Percentiles rank a stretch among this genome's conserved stretches.
These are phyloP conservation scores for Tuber borchii DNA, from an alignment of 495 filamentous ascomycete genomes.

Conservation along the genomic window DNA sequence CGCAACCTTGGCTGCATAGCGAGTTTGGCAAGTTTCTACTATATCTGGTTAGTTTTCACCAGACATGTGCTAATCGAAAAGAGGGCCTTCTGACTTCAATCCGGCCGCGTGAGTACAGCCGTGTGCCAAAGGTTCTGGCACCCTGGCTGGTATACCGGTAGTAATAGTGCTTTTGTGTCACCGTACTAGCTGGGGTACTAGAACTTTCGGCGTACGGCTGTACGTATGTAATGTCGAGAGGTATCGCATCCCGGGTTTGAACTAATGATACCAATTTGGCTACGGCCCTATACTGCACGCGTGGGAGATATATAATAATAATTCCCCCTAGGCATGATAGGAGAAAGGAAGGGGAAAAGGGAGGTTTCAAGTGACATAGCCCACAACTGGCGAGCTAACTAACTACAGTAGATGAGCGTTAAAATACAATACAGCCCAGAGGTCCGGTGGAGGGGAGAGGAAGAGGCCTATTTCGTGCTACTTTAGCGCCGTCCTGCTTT, in stretches of 20 bases:
- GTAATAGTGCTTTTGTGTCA: too few relatives aligned
- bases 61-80: too few relatives aligned
- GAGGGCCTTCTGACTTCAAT: too few relatives aligned
- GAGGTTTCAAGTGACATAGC: neutral
- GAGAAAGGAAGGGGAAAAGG: neutral
- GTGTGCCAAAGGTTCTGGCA: too few relatives aligned
- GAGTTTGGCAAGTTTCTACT: too few relatives aligned
- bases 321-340: neutral
- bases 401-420: neutral
- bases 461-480: neutral
- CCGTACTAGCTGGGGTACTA: too few relatives aligned
- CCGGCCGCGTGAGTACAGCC: too few relatives aligned
- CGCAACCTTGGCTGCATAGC: too few relatives aligned
- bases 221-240: too few relatives aligned
- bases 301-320: neutral
- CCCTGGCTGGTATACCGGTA: too few relatives aligned
- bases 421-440: neutral
- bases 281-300: neutral
- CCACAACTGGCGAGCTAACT: neutral
- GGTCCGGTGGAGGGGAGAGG: neutral
- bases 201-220: too few relatives aligned
- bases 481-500: neutral
- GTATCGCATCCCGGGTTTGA: neutral
- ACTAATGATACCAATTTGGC: neutral
- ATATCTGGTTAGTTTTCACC: too few relatives aligned